Conservation (phyloP, 169 alveolate species). For the Cryptosporidium muris region DNA sequence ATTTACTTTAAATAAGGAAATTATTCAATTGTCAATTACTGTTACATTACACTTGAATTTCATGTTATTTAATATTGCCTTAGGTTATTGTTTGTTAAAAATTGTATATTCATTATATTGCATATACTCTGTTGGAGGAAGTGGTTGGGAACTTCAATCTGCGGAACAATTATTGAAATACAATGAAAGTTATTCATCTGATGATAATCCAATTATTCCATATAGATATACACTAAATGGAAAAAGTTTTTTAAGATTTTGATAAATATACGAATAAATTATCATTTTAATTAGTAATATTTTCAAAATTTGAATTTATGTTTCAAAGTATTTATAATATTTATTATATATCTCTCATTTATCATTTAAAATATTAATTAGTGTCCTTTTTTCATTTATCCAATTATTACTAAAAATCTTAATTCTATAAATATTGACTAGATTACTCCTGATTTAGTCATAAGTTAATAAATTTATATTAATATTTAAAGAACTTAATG, state of each 20-base stretch:
- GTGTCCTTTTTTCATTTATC: too few species aligned
- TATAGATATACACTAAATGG: slow-evolving; percentile 52
- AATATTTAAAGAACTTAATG: too few species aligned
- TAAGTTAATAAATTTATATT: too few species aligned
- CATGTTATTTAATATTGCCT: slow-evolving; percentile 34
- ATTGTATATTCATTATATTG: slow-evolving; percentile 52
- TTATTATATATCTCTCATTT: too few species aligned
- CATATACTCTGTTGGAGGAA: slow-evolving; percentile 64
- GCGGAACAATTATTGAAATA: slow-evolving; percentile 51
- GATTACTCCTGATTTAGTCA: not conserved
- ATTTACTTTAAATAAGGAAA: not conserved
- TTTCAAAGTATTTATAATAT: too few species aligned
- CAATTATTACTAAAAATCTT: too few species aligned
- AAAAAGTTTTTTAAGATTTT: slow-evolving; percentile 49
- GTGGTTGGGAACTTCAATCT: slow-evolving; percentile 65
- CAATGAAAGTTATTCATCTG: not conserved
- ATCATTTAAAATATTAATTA: too few species aligned
- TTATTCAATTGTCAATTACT: not conserved
- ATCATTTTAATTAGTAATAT: not conserved
- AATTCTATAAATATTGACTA: not conserved
- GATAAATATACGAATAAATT: not conserved
- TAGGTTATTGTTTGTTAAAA: slow-evolving; percentile 36
- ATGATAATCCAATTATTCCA: slow-evolving; percentile 53
- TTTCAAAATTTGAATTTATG: not conserved
- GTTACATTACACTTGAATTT: slow-evolving; percentile 12